phyloP scores from a whole-genome alignment of 1,284 basidiomycete genomes.

The Microbotryomycetes sp. region DNA sequence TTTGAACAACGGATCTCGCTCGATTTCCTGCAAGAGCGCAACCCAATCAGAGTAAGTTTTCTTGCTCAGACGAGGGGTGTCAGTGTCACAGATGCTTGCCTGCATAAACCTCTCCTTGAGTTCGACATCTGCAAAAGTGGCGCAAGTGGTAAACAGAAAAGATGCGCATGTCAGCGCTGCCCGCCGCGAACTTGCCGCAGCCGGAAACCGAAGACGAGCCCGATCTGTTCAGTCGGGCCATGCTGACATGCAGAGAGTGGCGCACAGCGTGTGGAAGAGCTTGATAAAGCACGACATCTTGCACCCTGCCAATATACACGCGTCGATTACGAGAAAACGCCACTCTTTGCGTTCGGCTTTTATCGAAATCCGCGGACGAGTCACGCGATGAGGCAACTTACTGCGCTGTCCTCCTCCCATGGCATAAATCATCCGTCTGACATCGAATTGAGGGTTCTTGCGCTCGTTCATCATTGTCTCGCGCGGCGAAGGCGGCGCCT shows the following conservation, averaged over 20 bases:
- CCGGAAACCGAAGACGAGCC: background rate
- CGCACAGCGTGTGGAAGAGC: background rate
- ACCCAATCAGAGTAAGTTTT: slow-evolving; percentile 6
- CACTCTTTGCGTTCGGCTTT: too few species aligned
- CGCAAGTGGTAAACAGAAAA: background rate
- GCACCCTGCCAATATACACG: too few species aligned
- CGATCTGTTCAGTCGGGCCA: background rate
- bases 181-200: background rate
- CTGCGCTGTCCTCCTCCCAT: slow-evolving; percentile 41
- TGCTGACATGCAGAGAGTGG: background rate
- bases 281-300: too few species aligned
- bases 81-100: background rate
- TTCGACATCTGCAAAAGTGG: slow-evolving; percentile 20
- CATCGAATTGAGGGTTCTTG: slow-evolving; percentile 41
- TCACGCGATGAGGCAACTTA: too few species aligned
- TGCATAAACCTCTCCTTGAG: slow-evolving; percentile 37
- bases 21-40: slow-evolving; percentile 13
- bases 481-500: slow-evolving; percentile 30
- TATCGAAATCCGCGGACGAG: too few species aligned
- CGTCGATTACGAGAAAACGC: too few species aligned
- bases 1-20: slow-evolving; percentile 21
- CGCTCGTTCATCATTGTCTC: slow-evolving; percentile 43
- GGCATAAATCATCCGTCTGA: slow-evolving; percentile 41
- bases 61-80: background rate
- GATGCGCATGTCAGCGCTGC: background rate